Percentiles rank a stretch among this genome's conserved stretches.
Evolutionary conservation across 106 monocot genomes (phyloP).

Genomic region (Platanthera zijinensis): DNA sequence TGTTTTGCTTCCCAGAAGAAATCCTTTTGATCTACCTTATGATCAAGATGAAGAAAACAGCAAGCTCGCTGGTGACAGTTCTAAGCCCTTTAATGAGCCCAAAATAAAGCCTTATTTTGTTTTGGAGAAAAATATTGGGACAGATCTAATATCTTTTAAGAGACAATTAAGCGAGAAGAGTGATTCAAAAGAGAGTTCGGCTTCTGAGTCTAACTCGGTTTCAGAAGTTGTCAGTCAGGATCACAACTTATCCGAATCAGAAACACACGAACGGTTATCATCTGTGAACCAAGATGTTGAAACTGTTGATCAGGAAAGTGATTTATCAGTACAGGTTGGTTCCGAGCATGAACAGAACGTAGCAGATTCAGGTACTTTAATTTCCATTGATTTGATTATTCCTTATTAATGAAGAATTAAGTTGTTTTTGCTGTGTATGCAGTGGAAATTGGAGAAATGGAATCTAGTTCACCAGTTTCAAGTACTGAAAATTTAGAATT

Average conservation of each 20-base stretch:
- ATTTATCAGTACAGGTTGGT: slow-evolving; percentile 23
- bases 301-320: slow-evolving; percentile 9
- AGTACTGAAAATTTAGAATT: slow-evolving; percentile 9
- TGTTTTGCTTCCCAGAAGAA: slow-evolving; percentile 32
- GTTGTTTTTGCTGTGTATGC: background rate
- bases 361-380: background rate
- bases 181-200: slow-evolving; percentile 27
- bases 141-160: slow-evolving; percentile 4
- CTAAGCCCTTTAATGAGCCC: slow-evolving; percentile 5
- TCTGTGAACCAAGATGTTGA: slow-evolving; percentile 4
- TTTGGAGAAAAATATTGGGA: slow-evolving; percentile 29
- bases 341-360: background rate
- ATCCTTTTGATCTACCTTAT: slow-evolving; percentile 56
- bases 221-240: slow-evolving; percentile 25
- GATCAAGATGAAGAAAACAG: slow-evolving; percentile 19
- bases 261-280: slow-evolving; percentile 7
- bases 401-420: background rate
- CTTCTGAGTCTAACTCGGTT: slow-evolving; percentile 21
- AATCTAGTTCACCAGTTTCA: slow-evolving; percentile 11
- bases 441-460: slow-evolving; percentile 12
- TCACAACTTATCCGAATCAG: slow-evolving; percentile 18
- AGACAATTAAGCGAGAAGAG: slow-evolving; percentile 31
- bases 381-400: background rate
- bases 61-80: background rate
- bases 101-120: slow-evolving; percentile 40